phyloP scores from a whole-genome alignment of 176 grass and related monocot genomes.

The Zea mays region Zm-B73-REFERENCE-NAM-5.0 NC_050096.1:177007001-177007500 shows the following conservation, averaged over 20 bases:
- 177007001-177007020: not conserved
- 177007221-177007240: not conserved
- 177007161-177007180: not conserved
- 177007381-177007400: not conserved
- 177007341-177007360: not conserved
- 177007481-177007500: slow-evolving; percentile 10
- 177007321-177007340: too few species aligned
- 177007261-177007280: not conserved
- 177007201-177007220: not conserved
- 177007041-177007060: not conserved
- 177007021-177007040: not conserved
- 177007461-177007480: not conserved
- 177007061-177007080: not conserved
- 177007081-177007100: not conserved
- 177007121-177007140: not conserved
- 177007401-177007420: not conserved
- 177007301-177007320: too few species aligned
- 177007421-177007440: not conserved
- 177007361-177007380: not conserved
- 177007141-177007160: not conserved
- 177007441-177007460: not conserved
- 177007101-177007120: not conserved
- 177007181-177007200: not conserved
- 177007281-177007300: not conserved
- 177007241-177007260: not conserved